Percentiles rank a stretch among this genome's conserved stretches.
These are phyloP conservation scores for Sarocladiaceae sp. DNA, from an alignment of 2,329 filamentous ascomycete species.

Conservation along the genomic window DNA sequence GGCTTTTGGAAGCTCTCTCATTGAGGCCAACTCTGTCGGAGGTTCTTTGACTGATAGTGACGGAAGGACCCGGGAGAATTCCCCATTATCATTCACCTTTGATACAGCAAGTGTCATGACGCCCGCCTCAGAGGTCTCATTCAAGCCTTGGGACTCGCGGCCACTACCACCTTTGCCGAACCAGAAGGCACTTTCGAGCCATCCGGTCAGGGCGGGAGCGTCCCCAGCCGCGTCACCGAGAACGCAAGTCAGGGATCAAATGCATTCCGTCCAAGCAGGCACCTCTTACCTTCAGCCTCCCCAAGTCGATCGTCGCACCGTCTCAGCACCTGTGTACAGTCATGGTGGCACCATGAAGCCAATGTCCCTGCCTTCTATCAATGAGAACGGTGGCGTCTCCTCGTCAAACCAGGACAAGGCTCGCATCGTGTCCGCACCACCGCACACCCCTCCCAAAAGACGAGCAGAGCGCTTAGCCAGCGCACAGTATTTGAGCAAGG, in stretches of 20 bases:
- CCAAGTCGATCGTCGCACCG: conserved; percentile 39
- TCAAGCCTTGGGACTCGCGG: conserved; percentile 40
- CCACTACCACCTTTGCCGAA: conserved; percentile 47
- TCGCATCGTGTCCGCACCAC: conserved; percentile 44
- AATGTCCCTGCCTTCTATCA: conserved; percentile 44
- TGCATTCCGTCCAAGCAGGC: neutral
- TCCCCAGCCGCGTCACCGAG: no score
- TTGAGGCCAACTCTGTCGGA: conserved; percentile 33
- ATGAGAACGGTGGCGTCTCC: conserved; percentile 32
- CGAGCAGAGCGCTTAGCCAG: conserved; percentile 28
- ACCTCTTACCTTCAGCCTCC: conserved; percentile 11
- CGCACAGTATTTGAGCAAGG: conserved; percentile 40
- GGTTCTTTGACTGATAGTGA: conserved; percentile 28
- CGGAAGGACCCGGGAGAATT: conserved; percentile 28
- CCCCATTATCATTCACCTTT: conserved; percentile 38
- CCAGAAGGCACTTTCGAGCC: conserved; percentile 9
- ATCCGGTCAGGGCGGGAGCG: neutral
- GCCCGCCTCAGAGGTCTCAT: conserved; percentile 22
- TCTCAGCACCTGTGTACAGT: conserved; percentile 47
- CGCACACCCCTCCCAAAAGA: conserved; percentile 27
- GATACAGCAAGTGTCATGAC: conserved; percentile 24
- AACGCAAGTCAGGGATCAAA: neutral
- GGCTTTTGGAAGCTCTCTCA: conserved; percentile 71
- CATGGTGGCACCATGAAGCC: conserved; percentile 30
- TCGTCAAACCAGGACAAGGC: conserved; percentile 27